phyloP scores from a whole-genome alignment of 371 early-diverging fungal species.

The Batrachochytrium dendrobatidis region DNA sequence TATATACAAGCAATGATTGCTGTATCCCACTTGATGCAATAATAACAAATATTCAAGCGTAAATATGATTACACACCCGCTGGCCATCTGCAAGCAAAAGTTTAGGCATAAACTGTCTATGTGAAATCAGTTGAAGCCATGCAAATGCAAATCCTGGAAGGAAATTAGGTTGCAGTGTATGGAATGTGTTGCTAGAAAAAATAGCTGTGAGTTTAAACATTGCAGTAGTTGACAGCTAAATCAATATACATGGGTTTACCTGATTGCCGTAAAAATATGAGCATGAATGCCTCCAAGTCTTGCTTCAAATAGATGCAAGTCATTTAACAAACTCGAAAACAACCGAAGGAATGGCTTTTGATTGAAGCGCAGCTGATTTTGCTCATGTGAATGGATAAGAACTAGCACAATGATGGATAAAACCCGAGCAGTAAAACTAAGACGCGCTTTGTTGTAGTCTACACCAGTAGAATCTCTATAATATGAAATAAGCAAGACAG shows the following conservation, averaged over 20 bases:
- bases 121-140: constrained; percentile 92
- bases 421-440: constrained; percentile 64
- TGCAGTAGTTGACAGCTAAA: background rate
- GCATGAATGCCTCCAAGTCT: constrained; percentile 61
- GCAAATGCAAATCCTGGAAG: constrained; percentile 93
- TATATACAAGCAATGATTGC: no score
- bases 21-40: no score
- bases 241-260: constrained; percentile 19
- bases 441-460: constrained; percentile 39
- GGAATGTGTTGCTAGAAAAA: constrained; percentile 64
- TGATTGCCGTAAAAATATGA: constrained; percentile 61
- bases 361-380: constrained; percentile 69
- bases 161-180: constrained; percentile 75
- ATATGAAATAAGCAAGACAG: constrained; percentile 62
- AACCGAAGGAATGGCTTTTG: constrained; percentile 90
- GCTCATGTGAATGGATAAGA: constrained; percentile 77
- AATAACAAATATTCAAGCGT: no score
- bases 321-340: constrained; percentile 74
- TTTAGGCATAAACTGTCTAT: constrained; percentile 87
- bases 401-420: constrained; percentile 78
- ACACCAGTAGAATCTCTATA: constrained; percentile 29
- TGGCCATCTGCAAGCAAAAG: constrained; percentile 67
- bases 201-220: constrained; percentile 6
- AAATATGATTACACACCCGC: constrained; percentile 38
- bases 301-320: constrained; percentile 65